phyloP scores from a whole-genome alignment of 805 yeast genomes.

The Starmerella etchellsii region DNA sequence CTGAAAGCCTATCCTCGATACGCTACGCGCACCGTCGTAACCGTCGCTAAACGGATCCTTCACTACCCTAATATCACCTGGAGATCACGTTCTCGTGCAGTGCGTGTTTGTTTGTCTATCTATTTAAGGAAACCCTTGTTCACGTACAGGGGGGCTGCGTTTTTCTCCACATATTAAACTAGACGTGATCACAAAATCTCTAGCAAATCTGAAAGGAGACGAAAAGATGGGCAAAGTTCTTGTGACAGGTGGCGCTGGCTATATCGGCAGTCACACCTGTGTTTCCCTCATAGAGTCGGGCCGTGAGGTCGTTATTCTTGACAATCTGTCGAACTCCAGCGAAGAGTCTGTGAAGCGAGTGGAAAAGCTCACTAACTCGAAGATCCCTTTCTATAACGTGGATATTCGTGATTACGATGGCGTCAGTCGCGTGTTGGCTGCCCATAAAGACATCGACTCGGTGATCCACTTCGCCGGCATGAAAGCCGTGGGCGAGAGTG shows the following conservation, averaged over 20 bases:
- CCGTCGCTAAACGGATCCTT: no score
- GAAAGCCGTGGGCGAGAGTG: slow-evolving; percentile 73
- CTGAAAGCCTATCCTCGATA: no score
- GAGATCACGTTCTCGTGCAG: no score
- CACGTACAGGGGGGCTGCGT: no score
- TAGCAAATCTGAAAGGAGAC: no score
- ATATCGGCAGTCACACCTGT: slow-evolving; percentile 71
- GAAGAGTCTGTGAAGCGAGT: slow-evolving; percentile 52
- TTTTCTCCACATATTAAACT: no score
- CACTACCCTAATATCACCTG: no score
- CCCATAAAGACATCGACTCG: slow-evolving; percentile 37
- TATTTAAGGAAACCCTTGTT: no score
- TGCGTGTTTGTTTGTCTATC: no score
- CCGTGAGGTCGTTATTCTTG: slow-evolving; percentile 58
- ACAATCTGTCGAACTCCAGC: slow-evolving; percentile 54
- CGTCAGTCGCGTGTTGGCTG: slow-evolving; percentile 37
- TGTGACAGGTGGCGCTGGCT: slow-evolving; percentile 81
- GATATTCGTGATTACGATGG: slow-evolving; percentile 44
- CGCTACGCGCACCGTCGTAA: no score
- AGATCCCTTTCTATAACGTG: slow-evolving; percentile 41
- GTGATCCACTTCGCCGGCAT: slow-evolving; percentile 74
- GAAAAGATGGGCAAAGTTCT: slow-evolving; percentile 36
- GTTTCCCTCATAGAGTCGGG: slow-evolving; percentile 50
- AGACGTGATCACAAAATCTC: no score
- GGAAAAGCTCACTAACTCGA: slow-evolving; percentile 39